Percentiles rank a stretch among this genome's conserved stretches.
phyloP scores from a whole-genome alignment of 306 rosid genomes.

The Lupinus albus region DNA sequence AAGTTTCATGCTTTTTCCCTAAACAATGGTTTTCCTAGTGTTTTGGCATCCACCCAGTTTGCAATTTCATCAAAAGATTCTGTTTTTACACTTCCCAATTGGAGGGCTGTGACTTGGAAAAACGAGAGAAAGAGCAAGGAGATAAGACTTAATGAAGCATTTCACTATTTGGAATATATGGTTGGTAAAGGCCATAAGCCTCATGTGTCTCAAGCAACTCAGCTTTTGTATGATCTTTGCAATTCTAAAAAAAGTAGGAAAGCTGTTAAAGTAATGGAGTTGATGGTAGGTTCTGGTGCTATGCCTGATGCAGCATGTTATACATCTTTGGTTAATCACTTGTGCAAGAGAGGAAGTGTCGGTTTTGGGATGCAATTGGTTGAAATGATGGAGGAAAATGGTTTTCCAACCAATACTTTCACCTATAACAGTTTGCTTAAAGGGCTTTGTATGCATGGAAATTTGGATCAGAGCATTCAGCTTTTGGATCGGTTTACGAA shows the following conservation, averaged over 20 bases:
- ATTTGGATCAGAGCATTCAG: conserved; percentile 68
- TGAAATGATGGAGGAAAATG: conserved; percentile 78
- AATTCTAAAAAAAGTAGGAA: conserved; percentile 62
- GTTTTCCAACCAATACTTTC: conserved; percentile 63
- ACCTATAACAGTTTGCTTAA: conserved; percentile 76
- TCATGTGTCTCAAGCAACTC: conserved; percentile 73
- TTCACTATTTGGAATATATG: conserved; percentile 64
- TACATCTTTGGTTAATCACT: conserved; percentile 62
- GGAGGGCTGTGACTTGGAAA: conserved; percentile 58
- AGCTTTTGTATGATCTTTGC: conserved; percentile 84
- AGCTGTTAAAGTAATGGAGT: conserved; percentile 75
- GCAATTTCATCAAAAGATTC: conserved; percentile 67
- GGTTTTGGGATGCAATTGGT: conserved; percentile 92
- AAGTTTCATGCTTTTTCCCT: conserved; percentile 52
- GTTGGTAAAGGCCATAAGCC: conserved; percentile 77
- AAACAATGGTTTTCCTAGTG: conserved; percentile 65
- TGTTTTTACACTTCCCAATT: conserved; percentile 64
- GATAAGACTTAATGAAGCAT: conserved; percentile 61
- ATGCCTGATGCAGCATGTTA: conserved; percentile 75
- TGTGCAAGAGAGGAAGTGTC: conserved; percentile 80
- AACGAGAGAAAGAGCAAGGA: conserved; percentile 57
- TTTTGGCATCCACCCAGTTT: conserved; percentile 62
- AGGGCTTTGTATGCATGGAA: conserved; percentile 80
- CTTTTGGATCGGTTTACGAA: conserved; percentile 68
- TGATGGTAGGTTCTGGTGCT: conserved; percentile 71